These are phyloP conservation scores for Aureobasidium sp. DNA, from an alignment of 2,329 filamentous ascomycete genomes.

Conservation along the genomic window DNA sequence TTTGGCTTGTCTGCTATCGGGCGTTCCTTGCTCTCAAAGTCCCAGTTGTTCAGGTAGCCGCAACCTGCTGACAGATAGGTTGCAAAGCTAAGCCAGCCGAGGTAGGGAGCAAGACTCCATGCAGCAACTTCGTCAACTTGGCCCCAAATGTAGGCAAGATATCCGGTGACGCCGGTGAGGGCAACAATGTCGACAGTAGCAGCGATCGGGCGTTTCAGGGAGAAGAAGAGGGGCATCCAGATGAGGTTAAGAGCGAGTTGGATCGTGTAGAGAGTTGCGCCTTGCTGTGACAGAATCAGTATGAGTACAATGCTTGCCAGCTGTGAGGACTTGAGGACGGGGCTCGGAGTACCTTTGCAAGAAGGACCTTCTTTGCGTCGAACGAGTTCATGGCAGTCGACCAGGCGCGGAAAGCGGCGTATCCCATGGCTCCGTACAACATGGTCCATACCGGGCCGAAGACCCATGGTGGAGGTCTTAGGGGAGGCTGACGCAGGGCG, in stretches of 20 bases:
- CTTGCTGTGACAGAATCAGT: constrained; percentile 35
- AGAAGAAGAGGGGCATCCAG: constrained; percentile 93
- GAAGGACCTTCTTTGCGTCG: constrained; percentile 46
- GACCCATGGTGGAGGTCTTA: constrained; percentile 49
- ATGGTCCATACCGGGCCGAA: constrained; percentile 54
- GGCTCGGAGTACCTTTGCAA: constrained; percentile 45
- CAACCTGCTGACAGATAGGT: constrained; percentile 64
- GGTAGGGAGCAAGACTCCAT: constrained; percentile 71
- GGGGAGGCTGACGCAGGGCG: constrained; percentile 56
- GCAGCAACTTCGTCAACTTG: constrained; percentile 65
- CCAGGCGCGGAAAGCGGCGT: constrained; percentile 74
- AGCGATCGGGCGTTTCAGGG: constrained; percentile 61
- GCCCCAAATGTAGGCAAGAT: constrained; percentile 69
- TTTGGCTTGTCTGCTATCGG: constrained; percentile 9
- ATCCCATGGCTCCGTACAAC: constrained; percentile 70
- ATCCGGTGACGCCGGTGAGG: constrained; percentile 63
- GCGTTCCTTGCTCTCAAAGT: constrained; percentile 27
- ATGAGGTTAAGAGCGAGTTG: constrained; percentile 78
- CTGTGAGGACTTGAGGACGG: too few relatives aligned
- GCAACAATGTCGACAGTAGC: constrained; percentile 70
- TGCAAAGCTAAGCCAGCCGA: constrained; percentile 80
- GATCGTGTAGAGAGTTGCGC: constrained; percentile 73
- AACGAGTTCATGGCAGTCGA: constrained; percentile 54
- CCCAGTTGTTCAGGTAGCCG: constrained; percentile 37
- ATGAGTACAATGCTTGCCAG: neutral